Evolutionary conservation across 2,329 filamentous ascomycete genomes (phyloP), one percentile per base, ranked within the genome.

Genomic region (Tolypocladium tropicale): DNA sequence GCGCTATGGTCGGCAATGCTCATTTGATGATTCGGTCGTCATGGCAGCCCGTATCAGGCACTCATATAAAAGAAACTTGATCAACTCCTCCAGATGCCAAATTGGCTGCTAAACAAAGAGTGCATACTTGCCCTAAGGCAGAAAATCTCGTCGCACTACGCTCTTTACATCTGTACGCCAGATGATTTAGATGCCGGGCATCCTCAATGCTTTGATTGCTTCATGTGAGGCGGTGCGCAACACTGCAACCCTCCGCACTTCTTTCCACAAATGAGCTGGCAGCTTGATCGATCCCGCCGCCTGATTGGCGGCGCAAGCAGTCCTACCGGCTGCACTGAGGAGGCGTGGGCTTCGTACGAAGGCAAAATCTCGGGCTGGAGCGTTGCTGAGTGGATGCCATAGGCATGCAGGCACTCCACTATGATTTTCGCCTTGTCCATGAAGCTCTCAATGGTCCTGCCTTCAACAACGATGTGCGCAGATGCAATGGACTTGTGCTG

Each of bases 351-450:
- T 10, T 54, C 56, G 34, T 21, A 3, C 2, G 36, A 53, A 54
- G 53, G 57, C 30, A 56, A 57, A 5, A 62, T 65, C 66, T 89
- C 86, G 0, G 86, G 86, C 69, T 90, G 87, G 34, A 92, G 66
- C 1, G 88, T 90, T 4, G 76, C 78, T 14, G 84, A 87, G 67
- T 90, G 85, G 58, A 91, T 83, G 6, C 86, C 88, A 63, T 89
- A 89, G 2, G 81, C 84, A 63, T 88, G 85, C 41, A 91, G 76
- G 65, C 86, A 90, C 66, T 89, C 80, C 57, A 79, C 79, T 54
- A 89, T 80, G 2, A 78, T 81, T 62, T 78, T 80, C 2, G 84
- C 82, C 58, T 80, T 79, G 53, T 76, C 73, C 70, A 82, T 78
- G 65, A 90, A 90, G 53, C 74, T 72, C 37, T 73, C 67, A 28